Conservation (phyloP, 2,329 filamentous ascomycete species). For the Penicillium capsulatum region DNA sequence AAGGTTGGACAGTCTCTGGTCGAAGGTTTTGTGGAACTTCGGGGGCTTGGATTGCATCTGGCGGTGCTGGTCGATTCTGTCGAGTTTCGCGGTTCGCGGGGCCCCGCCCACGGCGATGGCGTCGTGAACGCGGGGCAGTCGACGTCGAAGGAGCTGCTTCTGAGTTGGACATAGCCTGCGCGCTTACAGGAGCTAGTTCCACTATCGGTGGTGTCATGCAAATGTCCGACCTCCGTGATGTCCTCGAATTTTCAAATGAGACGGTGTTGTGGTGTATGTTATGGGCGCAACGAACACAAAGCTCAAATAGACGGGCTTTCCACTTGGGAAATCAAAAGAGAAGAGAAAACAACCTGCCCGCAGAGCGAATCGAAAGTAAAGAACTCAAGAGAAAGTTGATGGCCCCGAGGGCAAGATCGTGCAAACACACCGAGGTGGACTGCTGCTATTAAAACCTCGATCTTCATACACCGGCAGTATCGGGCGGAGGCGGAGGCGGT, state of each 20-base stretch:
- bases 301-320: no score
- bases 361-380: neutral
- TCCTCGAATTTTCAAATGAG: neutral
- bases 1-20: slow-evolving; percentile 8
- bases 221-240: neutral
- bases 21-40: slow-evolving; percentile 1
- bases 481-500: slow-evolving; percentile 17
- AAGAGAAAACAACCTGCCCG: neutral
- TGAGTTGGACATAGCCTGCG: slow-evolving; percentile 11
- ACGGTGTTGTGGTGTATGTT: neutral
- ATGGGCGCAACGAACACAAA: neutral
- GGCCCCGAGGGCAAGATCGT: slow-evolving; percentile 7
- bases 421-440: slow-evolving; percentile 11
- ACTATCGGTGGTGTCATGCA: no score
- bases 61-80: slow-evolving; percentile 16
- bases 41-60: slow-evolving; percentile 8
- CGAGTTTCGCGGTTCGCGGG: slow-evolving; percentile 23
- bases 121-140: slow-evolving; percentile 8
- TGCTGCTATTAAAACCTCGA: slow-evolving; percentile 19
- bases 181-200: no score
- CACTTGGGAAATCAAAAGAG: neutral
- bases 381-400: slow-evolving; percentile 4
- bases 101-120: slow-evolving; percentile 28
- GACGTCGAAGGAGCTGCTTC: slow-evolving; percentile 3
- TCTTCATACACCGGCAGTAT: slow-evolving; percentile 16